Evolutionary conservation across 495 filamentous ascomycete species (phyloP).

Genomic region (Penicillium lagena): DNA sequence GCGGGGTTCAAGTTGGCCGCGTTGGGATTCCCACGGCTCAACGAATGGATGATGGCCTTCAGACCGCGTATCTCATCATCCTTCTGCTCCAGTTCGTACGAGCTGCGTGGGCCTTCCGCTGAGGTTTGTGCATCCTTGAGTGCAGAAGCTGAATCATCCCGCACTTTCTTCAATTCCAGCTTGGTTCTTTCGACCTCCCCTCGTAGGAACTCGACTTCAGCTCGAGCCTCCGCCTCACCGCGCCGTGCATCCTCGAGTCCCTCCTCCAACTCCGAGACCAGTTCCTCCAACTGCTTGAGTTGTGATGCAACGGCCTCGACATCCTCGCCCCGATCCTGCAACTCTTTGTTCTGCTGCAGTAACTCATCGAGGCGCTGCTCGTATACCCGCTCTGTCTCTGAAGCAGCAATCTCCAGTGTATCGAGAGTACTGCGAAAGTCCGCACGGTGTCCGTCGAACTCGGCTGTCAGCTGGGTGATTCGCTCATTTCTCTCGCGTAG

Average conservation of each 20-base stretch:
- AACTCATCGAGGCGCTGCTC: constrained; percentile 87
- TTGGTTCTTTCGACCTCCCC: constrained; percentile 95
- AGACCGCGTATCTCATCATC: constrained; percentile 96
- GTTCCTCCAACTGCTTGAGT: constrained; percentile 89
- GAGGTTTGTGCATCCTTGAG: constrained; percentile 46
- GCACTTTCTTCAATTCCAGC: constrained; percentile 79
- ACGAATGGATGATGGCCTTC: constrained; percentile 95
- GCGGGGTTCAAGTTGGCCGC: constrained; percentile 17
- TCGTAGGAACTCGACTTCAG: constrained; percentile 92
- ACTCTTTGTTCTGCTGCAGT: constrained; percentile 73
- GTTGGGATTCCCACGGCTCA: constrained; percentile 64
- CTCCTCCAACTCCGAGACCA: constrained; percentile 94
- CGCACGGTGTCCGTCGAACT: constrained; percentile 92
- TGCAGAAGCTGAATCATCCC: constrained; percentile 74
- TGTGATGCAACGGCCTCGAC: constrained; percentile 86
- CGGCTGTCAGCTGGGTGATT: constrained; percentile 82
- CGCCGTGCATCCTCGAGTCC: constrained; percentile 91
- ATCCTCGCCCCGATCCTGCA: constrained; percentile 77
- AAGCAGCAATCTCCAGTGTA: constrained; percentile 90
- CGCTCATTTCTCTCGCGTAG: constrained; percentile 95
- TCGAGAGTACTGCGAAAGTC: constrained; percentile 97
- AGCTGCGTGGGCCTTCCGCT: constrained; percentile 42
- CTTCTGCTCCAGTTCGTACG: constrained; percentile 80
- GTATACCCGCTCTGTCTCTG: constrained; percentile 96
- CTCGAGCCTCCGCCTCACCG: constrained; percentile 94